Percentiles rank a stretch among this genome's conserved stretches.
phyloP scores from a whole-genome alignment of 1,284 basidiomycete species.

The Phellopilus nigrolimitatus region DNA sequence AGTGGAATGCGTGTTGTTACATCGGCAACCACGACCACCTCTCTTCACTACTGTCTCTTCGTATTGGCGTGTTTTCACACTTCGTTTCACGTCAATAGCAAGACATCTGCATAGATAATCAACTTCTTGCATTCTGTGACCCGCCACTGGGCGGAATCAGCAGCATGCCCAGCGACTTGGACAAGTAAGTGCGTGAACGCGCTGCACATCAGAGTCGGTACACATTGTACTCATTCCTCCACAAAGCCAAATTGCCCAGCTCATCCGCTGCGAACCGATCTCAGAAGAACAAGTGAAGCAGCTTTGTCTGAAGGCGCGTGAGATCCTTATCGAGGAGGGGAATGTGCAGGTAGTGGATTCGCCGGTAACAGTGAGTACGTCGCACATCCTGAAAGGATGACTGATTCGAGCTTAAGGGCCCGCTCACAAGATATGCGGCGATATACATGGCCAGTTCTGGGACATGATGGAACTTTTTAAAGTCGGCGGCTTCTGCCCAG shows the following conservation, averaged over 20 bases:
- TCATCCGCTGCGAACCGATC: conserved; percentile 87
- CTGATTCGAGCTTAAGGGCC: conserved; percentile 8
- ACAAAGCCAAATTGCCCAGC: conserved; percentile 79
- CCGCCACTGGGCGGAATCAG: no score
- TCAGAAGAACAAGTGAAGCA: conserved; percentile 91
- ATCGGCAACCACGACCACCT: no score
- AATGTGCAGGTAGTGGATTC: conserved; percentile 97
- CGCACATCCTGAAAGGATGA: conserved; percentile 5
- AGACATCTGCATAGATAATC: no score
- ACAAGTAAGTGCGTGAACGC: conserved; percentile 34
- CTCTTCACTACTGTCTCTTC: no score
- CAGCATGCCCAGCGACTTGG: conserved; percentile 49
- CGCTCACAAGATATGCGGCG: conserved; percentile 75
- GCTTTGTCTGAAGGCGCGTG: conserved; percentile 91
- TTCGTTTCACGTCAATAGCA: no score
- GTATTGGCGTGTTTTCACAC: no score
- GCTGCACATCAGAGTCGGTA: not conserved
- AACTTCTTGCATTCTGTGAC: no score
- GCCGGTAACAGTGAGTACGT: conserved; percentile 80
- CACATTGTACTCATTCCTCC: not conserved
- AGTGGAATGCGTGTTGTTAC: no score
- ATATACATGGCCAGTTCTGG: conserved; percentile 98
- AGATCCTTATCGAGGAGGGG: conserved; percentile 95
- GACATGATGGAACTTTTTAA: conserved; percentile 97
- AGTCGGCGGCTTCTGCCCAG: conserved; percentile 91